These are phyloP conservation scores for Myxozyma sirexii DNA, from an alignment of 805 yeast genomes.

Conservation along the genomic window DNA sequence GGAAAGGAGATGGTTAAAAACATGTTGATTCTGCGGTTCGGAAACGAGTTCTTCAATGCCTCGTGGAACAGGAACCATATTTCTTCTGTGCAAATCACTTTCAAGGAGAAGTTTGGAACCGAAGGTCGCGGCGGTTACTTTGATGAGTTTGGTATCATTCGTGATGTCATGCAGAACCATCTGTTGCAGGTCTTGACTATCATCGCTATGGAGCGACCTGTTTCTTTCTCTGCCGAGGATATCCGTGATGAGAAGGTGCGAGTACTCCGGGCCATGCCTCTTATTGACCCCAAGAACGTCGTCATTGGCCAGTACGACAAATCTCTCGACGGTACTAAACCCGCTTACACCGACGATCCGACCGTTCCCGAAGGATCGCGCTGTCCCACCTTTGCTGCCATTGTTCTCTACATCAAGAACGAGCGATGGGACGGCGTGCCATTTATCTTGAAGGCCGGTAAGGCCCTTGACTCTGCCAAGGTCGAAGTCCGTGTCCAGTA, in stretches of 20 bases:
- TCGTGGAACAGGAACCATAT: conserved; percentile 85
- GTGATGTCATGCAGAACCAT: conserved; percentile 99
- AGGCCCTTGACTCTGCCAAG: conserved; percentile 87
- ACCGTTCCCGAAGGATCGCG: conserved; percentile 81
- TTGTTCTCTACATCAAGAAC: conserved; percentile 74
- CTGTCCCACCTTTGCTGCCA: conserved; percentile 90
- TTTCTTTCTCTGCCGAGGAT: conserved; percentile 86
- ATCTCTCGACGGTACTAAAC: conserved; percentile 85
- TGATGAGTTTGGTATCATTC: conserved; percentile 89
- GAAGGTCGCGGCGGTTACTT: conserved; percentile 99
- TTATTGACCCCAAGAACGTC: conserved; percentile 65
- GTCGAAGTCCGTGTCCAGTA: conserved; percentile 95
- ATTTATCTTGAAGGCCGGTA: conserved; percentile 92
- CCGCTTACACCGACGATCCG: conserved; percentile 88
- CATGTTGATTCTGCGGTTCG: conserved; percentile 83
- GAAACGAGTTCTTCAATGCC: conserved; percentile 84
- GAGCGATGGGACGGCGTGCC: conserved; percentile 99
- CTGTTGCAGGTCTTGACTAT: conserved; percentile 88
- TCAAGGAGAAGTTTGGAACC: conserved; percentile 98
- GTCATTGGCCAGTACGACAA: conserved; percentile 85
- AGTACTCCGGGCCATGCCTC: conserved; percentile 78
- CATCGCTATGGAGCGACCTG: conserved; percentile 94
- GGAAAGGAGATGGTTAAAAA: conserved; percentile 99
- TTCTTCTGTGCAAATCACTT: conserved; percentile 79
- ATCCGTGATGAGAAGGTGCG: conserved; percentile 96